phyloP scores from a whole-genome alignment of 2,329 filamentous ascomycete genomes.

The Sclerotinia nivalis region DNA sequence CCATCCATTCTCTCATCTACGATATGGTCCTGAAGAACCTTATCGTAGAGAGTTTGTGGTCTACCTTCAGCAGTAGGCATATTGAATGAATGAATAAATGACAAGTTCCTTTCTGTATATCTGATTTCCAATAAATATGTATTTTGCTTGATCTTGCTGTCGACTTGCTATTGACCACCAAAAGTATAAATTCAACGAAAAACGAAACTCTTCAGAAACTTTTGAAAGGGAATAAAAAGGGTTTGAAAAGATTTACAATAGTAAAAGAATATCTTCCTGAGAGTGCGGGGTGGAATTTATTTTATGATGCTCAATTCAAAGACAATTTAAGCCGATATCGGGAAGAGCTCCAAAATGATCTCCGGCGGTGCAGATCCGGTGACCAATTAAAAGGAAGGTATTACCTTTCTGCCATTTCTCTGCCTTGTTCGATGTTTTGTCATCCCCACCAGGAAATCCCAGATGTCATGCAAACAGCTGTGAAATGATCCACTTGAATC shows the following conservation, averaged over 20 bases:
- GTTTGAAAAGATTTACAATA: neutral
- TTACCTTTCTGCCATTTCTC: slow-evolving; percentile 11
- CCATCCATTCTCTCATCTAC: slow-evolving; percentile 95
- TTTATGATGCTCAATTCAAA: slow-evolving; percentile 25
- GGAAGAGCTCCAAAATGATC: neutral
- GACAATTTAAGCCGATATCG: slow-evolving; percentile 24
- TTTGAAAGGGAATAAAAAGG: neutral
- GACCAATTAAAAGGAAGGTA: neutral
- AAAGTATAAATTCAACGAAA: neutral
- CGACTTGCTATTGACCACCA: neutral
- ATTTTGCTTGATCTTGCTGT: neutral
- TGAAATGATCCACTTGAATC: neutral
- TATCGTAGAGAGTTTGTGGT: slow-evolving; percentile 80
- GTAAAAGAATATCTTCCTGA: neutral
- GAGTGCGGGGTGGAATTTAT: slow-evolving; percentile 17
- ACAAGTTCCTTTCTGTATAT: neutral
- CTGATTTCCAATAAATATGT: neutral
- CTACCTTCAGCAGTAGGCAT: slow-evolving; percentile 26
- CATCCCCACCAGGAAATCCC: no score
- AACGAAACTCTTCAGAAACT: neutral
- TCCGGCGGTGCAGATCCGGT: neutral
- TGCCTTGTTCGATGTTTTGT: neutral
- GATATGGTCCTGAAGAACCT: slow-evolving; percentile 92
- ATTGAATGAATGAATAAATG: neutral
- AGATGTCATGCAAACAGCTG: neutral